Base-by-base conservation (phyloP, 139 green algal species). In the Picochlorum sp. region DNA sequence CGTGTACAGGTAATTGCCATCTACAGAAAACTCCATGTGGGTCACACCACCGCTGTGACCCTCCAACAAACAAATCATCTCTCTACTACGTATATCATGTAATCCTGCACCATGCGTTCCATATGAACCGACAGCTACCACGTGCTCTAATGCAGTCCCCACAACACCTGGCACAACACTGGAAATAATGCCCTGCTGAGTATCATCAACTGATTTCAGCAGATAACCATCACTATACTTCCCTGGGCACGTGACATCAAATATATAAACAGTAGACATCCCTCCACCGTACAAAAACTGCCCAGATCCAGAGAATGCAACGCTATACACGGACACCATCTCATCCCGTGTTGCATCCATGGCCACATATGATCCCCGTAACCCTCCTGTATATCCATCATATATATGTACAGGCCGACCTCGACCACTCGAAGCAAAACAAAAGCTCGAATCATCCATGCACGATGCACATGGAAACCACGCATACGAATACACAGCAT, bases 1-100 rank as follows among this genome's bases (percentile, higher is more conserved):
- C 6, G 75, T 90, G 79, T 91, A 95, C 38, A 97, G 60, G 61
- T 85, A 97, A 73, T 91, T 91, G 57, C 91, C 89, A 63, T 85
- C 77, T 16, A 45, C 41, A 0, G 81, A 89, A 69, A 90, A 94
- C 51, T 73, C 50, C 56, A 85, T 79, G 78, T 93, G 83, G 14
- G 86, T 92, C 23, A 94, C 26, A 30, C 87, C 87, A 3, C 79
- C 82, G 1, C 38, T 67, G 63, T 92, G 90, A 15, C 90, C 86
- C 16, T 81, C 63, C 45, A 96, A 74, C 47, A 90, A 57, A n/a
- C 77, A 72, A 37, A 85, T 63, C 34, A 80, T 62, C 69, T 87
- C 80, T 7, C 57, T 57, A 3, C 62, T 82, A 28, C 69, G 45
- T 1, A 67, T 60, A 51, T 88, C 81, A 45, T 47, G 62, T 81